Percentiles rank a stretch among this genome's conserved stretches.
Evolutionary conservation across 2,329 filamentous ascomycete species (phyloP).

Genomic region (Fusarium paranaense): DNA sequence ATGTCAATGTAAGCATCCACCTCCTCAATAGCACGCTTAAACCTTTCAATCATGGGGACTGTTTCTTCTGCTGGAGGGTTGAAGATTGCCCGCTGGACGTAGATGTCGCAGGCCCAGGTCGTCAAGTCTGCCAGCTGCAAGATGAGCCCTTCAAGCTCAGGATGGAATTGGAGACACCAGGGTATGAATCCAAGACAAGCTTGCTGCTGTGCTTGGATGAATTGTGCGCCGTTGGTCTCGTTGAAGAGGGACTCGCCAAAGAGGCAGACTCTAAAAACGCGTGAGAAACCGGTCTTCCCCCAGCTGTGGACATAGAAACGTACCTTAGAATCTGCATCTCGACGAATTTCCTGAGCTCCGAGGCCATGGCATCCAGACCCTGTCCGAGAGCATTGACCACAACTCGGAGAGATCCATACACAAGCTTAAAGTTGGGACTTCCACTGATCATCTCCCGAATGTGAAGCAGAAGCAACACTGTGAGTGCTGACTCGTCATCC

Average conservation of each 20-base stretch:
- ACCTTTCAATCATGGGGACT: constrained; percentile 23
- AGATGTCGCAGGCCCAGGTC: constrained; percentile 36
- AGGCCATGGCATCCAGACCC: neutral
- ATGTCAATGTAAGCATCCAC: constrained; percentile 36
- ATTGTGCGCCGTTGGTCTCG: constrained; percentile 33
- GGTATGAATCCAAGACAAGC: constrained; percentile 38
- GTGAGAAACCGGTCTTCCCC: neutral
- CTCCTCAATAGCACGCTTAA: constrained; percentile 28
- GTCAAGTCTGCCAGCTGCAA: constrained; percentile 29
- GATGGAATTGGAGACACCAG: constrained; percentile 36
- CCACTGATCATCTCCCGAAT: constrained; percentile 41
- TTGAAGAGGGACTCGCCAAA: constrained; percentile 38
- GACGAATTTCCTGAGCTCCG: constrained; percentile 31
- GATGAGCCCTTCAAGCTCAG: constrained; percentile 29
- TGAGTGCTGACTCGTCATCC: constrained; percentile 37
- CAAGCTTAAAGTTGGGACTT: constrained; percentile 36
- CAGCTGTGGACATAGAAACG: accelerated
- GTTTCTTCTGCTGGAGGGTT: constrained; percentile 32
- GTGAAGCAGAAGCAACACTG: constrained; percentile 30
- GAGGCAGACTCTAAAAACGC: constrained; percentile 16
- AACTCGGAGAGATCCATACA: constrained; percentile 32
- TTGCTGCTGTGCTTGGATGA: constrained; percentile 34
- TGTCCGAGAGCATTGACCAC: constrained; percentile 29
- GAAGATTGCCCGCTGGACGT: constrained; percentile 34
- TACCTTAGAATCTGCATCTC: constrained; percentile 39